Conservation (phyloP, 2,329 filamentous ascomycete genomes). For the Tolypocladium capitatum region DNA sequence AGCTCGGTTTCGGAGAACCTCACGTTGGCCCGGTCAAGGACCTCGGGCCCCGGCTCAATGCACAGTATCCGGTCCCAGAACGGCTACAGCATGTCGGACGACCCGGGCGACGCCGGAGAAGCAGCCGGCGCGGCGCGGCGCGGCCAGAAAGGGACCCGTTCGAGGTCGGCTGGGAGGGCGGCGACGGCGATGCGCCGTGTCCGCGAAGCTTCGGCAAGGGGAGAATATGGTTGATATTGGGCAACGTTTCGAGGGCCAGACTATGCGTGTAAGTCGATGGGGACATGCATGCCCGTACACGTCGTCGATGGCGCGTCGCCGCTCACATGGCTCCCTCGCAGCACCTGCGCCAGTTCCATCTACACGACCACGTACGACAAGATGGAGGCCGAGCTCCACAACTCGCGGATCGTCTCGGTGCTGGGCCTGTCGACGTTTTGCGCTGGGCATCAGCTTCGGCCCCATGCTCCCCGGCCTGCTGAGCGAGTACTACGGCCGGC, state of each 20-base stretch:
- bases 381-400: conserved; percentile 61
- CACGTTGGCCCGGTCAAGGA: neutral
- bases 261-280: conserved; percentile 62
- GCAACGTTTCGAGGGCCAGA: conserved; percentile 60
- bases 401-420: conserved; percentile 59
- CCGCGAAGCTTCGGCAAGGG: conserved; percentile 53
- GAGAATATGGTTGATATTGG: conserved; percentile 70
- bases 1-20: neutral
- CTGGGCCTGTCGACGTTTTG: conserved; percentile 76
- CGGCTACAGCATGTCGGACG: conserved; percentile 28
- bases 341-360: conserved; percentile 75
- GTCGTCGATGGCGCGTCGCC: too few species aligned
- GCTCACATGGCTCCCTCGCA: conserved; percentile 16
- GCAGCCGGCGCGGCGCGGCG: neutral
- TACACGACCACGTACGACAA: conserved; percentile 75
- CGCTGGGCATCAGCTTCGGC: conserved; percentile 56
- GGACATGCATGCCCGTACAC: too few species aligned
- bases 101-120: conserved; percentile 6
- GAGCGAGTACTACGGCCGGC: conserved; percentile 69
- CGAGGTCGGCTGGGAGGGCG: conserved; percentile 62
- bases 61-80: conserved; percentile 24
- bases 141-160: conserved; percentile 33
- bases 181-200: conserved; percentile 57
- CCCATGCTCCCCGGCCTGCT: conserved; percentile 51
- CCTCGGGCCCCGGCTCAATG: neutral